Evolutionary conservation across 805 yeast species (phyloP).

Genomic region (Saccharomycopsis malanga): DNA sequence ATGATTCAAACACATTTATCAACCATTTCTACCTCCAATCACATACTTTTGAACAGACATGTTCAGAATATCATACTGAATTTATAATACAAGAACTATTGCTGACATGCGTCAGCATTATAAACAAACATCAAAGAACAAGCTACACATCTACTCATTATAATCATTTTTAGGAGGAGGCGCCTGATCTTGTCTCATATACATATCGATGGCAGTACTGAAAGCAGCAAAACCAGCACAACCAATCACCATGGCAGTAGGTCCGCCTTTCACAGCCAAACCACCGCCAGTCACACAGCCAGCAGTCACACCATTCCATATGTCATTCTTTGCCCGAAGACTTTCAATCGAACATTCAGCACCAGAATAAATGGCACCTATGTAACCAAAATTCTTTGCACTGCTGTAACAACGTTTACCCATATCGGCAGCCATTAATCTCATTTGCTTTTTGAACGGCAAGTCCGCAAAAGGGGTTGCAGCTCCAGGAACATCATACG

Average conservation of each 20-base stretch:
- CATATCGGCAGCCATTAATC: constrained; percentile 86
- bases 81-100: background rate
- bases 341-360: constrained; percentile 88
- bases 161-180: constrained; percentile 86
- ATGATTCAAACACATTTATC: too few species aligned
- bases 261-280: constrained; percentile 85
- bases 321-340: constrained; percentile 80
- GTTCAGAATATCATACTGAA: background rate
- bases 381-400: constrained; percentile 91
- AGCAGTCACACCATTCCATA: constrained; percentile 85
- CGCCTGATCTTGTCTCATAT: constrained; percentile 75
- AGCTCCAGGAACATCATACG: constrained; percentile 53
- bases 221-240: constrained; percentile 98
- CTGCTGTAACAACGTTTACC: constrained; percentile 78
- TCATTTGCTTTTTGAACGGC: constrained; percentile 90
- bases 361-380: constrained; percentile 87
- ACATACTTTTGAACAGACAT: background rate
- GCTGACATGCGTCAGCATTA: background rate
- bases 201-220: constrained; percentile 79
- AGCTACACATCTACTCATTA: constrained; percentile 39
- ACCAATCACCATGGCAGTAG: constrained; percentile 83
- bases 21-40: background rate
- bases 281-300: constrained; percentile 98
- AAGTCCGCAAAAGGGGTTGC: constrained; percentile 62
- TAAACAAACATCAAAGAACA: background rate